A percentile compares a stretch with the other conserved stretches of the same genome.
Conservation (phyloP, 495 filamentous ascomycete species). For the Cercophora newfieldiana region DNA sequence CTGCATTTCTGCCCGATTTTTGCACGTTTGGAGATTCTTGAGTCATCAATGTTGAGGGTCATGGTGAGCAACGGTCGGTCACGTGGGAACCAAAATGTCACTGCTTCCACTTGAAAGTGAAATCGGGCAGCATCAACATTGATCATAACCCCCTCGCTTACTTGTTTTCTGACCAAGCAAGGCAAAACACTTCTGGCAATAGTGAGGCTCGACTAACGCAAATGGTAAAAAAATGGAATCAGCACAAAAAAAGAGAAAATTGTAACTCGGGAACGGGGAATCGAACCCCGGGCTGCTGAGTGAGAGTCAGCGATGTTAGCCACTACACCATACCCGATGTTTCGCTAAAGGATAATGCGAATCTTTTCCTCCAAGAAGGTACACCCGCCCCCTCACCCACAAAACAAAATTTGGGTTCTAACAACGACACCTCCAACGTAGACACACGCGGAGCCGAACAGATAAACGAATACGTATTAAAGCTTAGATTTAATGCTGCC, state of each 20-base stretch:
- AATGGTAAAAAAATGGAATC: too few relatives aligned
- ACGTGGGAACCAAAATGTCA: too few relatives aligned
- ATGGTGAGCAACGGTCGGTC: too few relatives aligned
- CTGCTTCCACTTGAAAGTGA: too few relatives aligned
- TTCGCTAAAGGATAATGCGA: neutral
- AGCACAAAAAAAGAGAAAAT: neutral
- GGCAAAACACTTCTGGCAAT: too few relatives aligned
- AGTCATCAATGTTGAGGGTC: neutral
- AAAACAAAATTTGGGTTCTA: neutral
- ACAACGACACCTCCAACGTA: neutral
- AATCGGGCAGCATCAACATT: too few relatives aligned
- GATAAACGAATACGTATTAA: neutral
- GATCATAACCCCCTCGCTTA: too few relatives aligned
- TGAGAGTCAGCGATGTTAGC: slow-evolving; percentile 11
- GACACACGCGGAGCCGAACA: neutral
- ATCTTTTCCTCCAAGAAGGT: neutral
- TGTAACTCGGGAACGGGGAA: slow-evolving; percentile 7
- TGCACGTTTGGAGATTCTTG: neutral
- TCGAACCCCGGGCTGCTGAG: slow-evolving; percentile 13
- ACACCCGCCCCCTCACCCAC: neutral
- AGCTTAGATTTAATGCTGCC: neutral
- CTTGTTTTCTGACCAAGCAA: too few relatives aligned
- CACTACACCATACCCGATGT: slow-evolving; percentile 13
- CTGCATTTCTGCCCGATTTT: too few relatives aligned
- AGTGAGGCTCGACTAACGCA: too few relatives aligned